A percentile compares a stretch with the other conserved stretches of the same genome.
Evolutionary conservation across 768 basidiomycete genomes (phyloP).

Genomic region (Pholiota molesta): DNA sequence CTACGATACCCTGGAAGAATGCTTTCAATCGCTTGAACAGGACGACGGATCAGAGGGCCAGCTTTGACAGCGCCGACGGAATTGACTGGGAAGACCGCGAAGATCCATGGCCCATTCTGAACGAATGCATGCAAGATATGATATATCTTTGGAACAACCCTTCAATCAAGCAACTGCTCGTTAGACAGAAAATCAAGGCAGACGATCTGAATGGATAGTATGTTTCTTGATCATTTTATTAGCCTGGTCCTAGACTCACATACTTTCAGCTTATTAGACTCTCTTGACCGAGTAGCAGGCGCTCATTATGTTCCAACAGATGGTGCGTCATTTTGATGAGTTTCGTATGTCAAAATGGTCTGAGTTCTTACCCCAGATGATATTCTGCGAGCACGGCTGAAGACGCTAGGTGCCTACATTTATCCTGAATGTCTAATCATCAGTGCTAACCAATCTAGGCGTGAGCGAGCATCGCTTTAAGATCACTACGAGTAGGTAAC

Average conservation of each 20-base stretch:
- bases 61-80: constrained; percentile 32
- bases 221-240: constrained; percentile 30
- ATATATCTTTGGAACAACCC: constrained; percentile 63
- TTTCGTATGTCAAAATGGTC: background rate
- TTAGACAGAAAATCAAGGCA: constrained; percentile 54
- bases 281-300: constrained; percentile 61
- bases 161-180: constrained; percentile 52
- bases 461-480: constrained; percentile 74
- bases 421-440: background rate
- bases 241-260: background rate
- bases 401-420: constrained; percentile 44
- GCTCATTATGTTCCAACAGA: constrained; percentile 68
- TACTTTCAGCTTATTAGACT: constrained; percentile 67
- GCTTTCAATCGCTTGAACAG: constrained; percentile 40
- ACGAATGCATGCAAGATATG: constrained; percentile 68
- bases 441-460: constrained; percentile 35
- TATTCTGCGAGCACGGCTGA: constrained; percentile 70
- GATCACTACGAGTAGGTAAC: constrained; percentile 47
- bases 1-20: constrained; percentile 52
- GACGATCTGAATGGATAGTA: constrained; percentile 79
- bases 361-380: constrained; percentile 48
- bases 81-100: constrained; percentile 50
- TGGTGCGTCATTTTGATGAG: constrained; percentile 40
- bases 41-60: constrained; percentile 26
- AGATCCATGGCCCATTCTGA: constrained; percentile 60